Conservation (phyloP, 495 filamentous ascomycete species). For the Aspergillus biplanus region DNA sequence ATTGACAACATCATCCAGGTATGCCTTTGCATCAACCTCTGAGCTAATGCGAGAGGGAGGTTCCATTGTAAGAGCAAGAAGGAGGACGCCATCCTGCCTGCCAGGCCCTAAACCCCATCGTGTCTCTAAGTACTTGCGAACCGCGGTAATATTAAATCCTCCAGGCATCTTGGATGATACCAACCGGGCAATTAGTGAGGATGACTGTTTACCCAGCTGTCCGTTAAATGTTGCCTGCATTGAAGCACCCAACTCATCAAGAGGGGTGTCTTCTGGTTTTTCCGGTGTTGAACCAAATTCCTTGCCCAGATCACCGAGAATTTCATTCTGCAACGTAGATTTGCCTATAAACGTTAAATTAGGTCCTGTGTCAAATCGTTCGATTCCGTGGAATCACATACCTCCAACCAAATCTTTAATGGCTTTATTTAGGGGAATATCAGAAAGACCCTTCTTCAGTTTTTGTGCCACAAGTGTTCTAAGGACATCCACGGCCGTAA, state of each 20-base stretch:
- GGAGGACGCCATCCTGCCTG: conserved; percentile 86
- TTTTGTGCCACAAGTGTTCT: conserved; percentile 96
- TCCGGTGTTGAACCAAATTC: conserved; percentile 98
- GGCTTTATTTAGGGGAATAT: conserved; percentile 93
- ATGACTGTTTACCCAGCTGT: conserved; percentile 95
- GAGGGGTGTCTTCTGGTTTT: conserved; percentile 95
- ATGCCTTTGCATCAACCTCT: conserved; percentile 89
- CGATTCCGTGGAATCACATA: conserved; percentile 47
- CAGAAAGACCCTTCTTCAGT: conserved; percentile 87
- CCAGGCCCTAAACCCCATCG: conserved; percentile 88
- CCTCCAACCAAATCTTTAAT: conserved; percentile 99
- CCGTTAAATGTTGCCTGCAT: conserved; percentile 99
- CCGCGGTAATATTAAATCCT: conserved; percentile 96
- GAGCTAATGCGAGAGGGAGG: conserved; percentile 84
- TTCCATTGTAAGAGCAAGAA: conserved; percentile 91
- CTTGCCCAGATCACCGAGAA: conserved; percentile 92
- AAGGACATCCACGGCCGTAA: conserved; percentile 87
- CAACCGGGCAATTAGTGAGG: conserved; percentile 87
- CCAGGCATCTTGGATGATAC: conserved; percentile 99
- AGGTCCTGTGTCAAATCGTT: neutral
- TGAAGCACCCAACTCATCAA: conserved; percentile 91
- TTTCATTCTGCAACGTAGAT: conserved; percentile 97
- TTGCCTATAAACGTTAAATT: conserved; percentile 62
- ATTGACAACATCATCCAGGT: conserved; percentile 80
- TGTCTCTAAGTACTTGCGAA: conserved; percentile 92